Evolutionary conservation across 257 asterid species (phyloP), one percentile per base, ranked within the genome.

Genomic region (Solanum dulcamara): DNA sequence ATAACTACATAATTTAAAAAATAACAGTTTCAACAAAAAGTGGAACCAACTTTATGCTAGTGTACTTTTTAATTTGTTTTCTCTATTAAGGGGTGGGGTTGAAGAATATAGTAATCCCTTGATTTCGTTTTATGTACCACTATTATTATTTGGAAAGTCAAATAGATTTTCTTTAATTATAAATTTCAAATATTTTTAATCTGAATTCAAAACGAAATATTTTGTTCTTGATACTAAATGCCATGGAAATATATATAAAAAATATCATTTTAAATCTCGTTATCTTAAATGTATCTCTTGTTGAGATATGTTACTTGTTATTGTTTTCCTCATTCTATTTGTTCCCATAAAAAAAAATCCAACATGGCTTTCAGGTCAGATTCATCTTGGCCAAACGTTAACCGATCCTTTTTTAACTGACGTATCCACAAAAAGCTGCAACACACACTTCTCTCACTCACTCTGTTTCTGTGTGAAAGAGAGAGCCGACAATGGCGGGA

Each of bases 401-500:
- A 79, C 83, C 83, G 66, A 79, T 48, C 83, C 64, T 79, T 79
- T 79, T 28, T 77, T 50, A 83, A 59, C 82, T 22, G 42, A 32
- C 55, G 37, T 66, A 26, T 75, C 59, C 81, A 26, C 72, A 79
- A 46, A 85, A 66, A 60, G 33, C 71, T 28, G 57, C 62, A 35
- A 38, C 55, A 60, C 64, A 66, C 30, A 6, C 13, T 22, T 48
- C 28, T 28, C 44, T 24, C 28, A 7, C 55, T 28, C 44, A 46
- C 11, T 79, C 11, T 48, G 62, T 68, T 46, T 12, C 4, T 50
- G 15, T 7, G 35, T n/a, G 84, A 40, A 57, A 85, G 80, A 37
- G 70, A 66, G 89, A 40, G 57, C n/a, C 86, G 91, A 85, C 91
- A 87, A 95, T 93, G 98, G 96, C 95, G 89, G 96, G 89, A 67